A percentile compares a stretch with the other conserved stretches of the same genome.
Evolutionary conservation across 2,329 filamentous ascomycete species (phyloP).

Genomic region (Paramyrothecium roridum): DNA sequence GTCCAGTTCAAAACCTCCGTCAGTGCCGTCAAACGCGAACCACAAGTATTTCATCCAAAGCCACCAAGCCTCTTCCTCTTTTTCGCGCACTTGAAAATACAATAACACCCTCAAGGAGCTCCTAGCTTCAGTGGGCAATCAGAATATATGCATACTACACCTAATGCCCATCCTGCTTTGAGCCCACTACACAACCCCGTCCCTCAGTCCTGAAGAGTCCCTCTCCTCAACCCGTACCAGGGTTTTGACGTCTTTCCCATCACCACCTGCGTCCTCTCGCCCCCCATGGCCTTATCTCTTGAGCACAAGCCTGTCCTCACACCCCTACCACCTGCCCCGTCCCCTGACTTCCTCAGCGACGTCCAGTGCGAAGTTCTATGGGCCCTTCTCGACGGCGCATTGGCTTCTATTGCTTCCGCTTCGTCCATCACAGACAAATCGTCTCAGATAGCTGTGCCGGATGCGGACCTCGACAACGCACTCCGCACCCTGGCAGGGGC

Average conservation of each 20-base stretch:
- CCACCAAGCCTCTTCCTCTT: too few species aligned
- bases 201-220: too few species aligned
- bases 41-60: too few species aligned
- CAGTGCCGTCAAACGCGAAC: too few species aligned
- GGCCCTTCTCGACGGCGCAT: constrained; percentile 53
- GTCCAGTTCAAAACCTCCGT: too few species aligned
- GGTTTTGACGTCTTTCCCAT: not conserved
- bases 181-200: too few species aligned
- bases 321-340: constrained; percentile 21
- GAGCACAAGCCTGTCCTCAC: constrained; percentile 7
- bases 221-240: not conserved
- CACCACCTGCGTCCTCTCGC: not conserved
- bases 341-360: constrained; percentile 36
- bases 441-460: constrained; percentile 42
- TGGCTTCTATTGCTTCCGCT: constrained; percentile 55
- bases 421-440: constrained; percentile 32
- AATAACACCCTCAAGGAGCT: too few species aligned
- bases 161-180: too few species aligned
- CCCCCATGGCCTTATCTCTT: constrained; percentile 5
- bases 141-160: too few species aligned
- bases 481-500: constrained; percentile 34
- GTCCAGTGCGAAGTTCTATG: constrained; percentile 53
- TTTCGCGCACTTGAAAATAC: too few species aligned
- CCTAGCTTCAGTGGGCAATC: too few species aligned
- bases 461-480: constrained; percentile 45